Base-by-base conservation (phyloP, 768 basidiomycete genomes). In the Boletellus ananiceps region DNA sequence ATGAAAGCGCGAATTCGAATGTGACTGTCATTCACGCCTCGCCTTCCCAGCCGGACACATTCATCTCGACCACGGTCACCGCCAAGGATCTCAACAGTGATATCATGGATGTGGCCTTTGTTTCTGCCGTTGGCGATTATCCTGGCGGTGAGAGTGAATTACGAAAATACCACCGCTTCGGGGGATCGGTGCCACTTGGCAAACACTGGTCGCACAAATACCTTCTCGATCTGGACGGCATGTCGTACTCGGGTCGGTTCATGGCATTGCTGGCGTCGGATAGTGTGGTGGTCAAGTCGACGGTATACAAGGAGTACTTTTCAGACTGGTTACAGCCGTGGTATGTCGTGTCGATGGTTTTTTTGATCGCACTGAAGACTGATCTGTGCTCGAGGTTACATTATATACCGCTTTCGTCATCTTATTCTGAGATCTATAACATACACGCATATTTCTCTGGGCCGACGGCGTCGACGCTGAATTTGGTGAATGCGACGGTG, bases 171-270 rank as follows among this genome's bases (percentile, higher is more conserved):
- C 83, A 89, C 63, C 78, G 87, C 29, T 85, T 89, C 57, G 80
- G 77, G 11, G 81, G 88, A 44, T 74, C 87, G 1, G 91, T 89
- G 1, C 84, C 86, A 3, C 72, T 98, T 1, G 90, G 90, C 6
- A 78, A 83, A 47, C 86, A 93, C 60, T 98, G 94, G 94, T 74
- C 83, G 50, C 91, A 93, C 74, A 95, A 96, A 71, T 92, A 94
- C 61, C 75, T 95, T 32, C 69, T 94, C 53, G 94, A 97, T 67
- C 68, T 98, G 49, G 94, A 96, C 61, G 94, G 95, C 14, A 94
- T 93, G 88, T 86, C 89, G 16, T 98, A 97, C 67, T 92, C 87
- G 23, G 94, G 86, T 3, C 77, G 92, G 12, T 93, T 96, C 66
- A 82, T 92, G 77, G 78, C 84, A 1, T 83, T 91, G 62, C 68